These are phyloP conservation scores for Yamadazyma taylorii DNA, from an alignment of 1,139 yeast species.

Conservation along the genomic window DNA sequence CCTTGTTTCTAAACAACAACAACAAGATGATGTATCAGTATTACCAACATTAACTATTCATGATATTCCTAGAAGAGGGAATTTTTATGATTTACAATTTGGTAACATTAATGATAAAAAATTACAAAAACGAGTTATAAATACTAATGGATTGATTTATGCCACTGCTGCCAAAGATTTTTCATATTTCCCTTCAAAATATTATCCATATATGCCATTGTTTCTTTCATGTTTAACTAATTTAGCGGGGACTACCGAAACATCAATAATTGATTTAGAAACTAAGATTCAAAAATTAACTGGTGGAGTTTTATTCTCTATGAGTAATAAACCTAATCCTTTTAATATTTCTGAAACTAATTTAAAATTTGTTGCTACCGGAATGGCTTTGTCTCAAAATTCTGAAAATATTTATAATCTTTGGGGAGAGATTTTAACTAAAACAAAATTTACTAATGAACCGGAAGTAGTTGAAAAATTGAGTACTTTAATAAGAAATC, in stretches of 20 bases:
- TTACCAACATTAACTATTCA: slow-evolving; percentile 72
- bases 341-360: slow-evolving; percentile 40
- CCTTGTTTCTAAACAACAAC: slow-evolving; percentile 63
- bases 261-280: slow-evolving; percentile 78
- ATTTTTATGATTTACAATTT: slow-evolving; percentile 34
- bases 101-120: slow-evolving; percentile 21
- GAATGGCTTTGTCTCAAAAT: slow-evolving; percentile 74
- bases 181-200: slow-evolving; percentile 54
- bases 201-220: slow-evolving; percentile 70
- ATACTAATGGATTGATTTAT: slow-evolving; percentile 77
- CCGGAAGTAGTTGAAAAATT: slow-evolving; percentile 61
- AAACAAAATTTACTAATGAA: slow-evolving; percentile 56
- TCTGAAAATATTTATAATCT: slow-evolving; percentile 58
- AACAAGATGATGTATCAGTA: slow-evolving; percentile 70
- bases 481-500: slow-evolving; percentile 66
- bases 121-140: slow-evolving; percentile 52
- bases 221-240: slow-evolving; percentile 80
- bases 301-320: slow-evolving; percentile 74
- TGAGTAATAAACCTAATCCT: slow-evolving; percentile 60
- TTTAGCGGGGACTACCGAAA: slow-evolving; percentile 70
- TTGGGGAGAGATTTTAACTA: slow-evolving; percentile 65
- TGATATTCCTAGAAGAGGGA: slow-evolving; percentile 70
- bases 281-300: slow-evolving; percentile 79
- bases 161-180: slow-evolving; percentile 60
- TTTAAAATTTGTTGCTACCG: slow-evolving; percentile 56